Base-by-base conservation (phyloP, 148 eudicot genomes). In the Nyssa sinensis region DNA sequence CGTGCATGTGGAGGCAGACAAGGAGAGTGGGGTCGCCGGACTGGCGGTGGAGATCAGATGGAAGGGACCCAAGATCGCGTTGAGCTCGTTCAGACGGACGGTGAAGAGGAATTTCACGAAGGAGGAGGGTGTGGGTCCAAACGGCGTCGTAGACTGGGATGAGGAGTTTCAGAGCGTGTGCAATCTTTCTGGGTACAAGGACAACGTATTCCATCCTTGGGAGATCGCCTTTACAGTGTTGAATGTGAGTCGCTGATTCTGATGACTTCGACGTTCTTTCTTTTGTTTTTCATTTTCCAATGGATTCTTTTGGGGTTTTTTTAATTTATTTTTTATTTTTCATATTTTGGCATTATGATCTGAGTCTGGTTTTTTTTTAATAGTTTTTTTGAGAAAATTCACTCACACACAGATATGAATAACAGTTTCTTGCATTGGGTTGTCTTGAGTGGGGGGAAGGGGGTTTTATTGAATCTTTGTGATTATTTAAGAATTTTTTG, bases 171-270 rank as follows among this genome's bases (percentile, higher is more conserved):
- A 53, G 19, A 80, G 79, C 35, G 79, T 77, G 32, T 90, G 97
- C 63, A 77, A 32, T 74, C 80, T 94, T 25, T 85, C 93, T 77
- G 80, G 86, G 21, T 23, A 75, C 72, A 91, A 86, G 81, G 94
- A 91, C 73, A 83, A 82, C 79, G 84, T 75, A 16, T 91, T 89
- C 75, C 89, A 81, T 82, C 97, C 95, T 67, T 94, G 98, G 97
- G 98, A 91, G 87, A 88, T 93, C 76, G 70, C 79, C n/a, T 89
- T 93, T 60, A 77, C 87, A 30, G 81, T 93, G 49, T 80, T 89
- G 67, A 82, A 87, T 79, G 93, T 90, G 60, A 88, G 97, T 81
- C 1, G 33, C 30, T 29, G 4, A 2, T 44, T 24, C 21, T 63
- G 13, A 53, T 19, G 32, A 47, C n/a, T 70, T 23, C 32, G 11